These are phyloP conservation scores for Mucor sp. DNA, from an alignment of 371 early-diverging fungal genomes.

Conservation along the genomic window DNA sequence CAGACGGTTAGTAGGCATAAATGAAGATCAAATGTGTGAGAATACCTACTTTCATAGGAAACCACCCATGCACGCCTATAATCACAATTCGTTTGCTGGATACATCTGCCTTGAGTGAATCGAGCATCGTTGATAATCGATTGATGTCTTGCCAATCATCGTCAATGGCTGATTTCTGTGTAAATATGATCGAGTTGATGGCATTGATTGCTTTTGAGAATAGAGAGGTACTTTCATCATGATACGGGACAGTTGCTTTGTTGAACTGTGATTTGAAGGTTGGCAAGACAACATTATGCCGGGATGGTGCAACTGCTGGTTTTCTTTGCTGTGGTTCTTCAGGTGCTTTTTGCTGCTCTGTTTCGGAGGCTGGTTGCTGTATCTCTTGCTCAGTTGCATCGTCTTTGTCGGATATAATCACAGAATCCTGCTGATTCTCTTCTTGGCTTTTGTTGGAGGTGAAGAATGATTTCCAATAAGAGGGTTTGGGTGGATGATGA, in stretches of 20 bases:
- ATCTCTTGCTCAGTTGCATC: not conserved
- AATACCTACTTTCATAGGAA: slow-evolving; percentile 57
- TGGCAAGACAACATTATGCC: slow-evolving; percentile 26
- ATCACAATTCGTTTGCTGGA: slow-evolving; percentile 47
- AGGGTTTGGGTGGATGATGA: not conserved
- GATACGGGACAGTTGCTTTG: not conserved
- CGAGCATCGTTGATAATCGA: not conserved
- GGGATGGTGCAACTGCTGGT: not conserved
- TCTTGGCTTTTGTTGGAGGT: not conserved
- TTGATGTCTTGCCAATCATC: not conserved
- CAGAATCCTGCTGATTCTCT: slow-evolving; percentile 4
- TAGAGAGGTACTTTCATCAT: not conserved
- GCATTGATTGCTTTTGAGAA: slow-evolving; percentile 15
- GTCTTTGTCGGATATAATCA: slow-evolving; percentile 11
- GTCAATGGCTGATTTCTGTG: not conserved
- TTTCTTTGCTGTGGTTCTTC: not conserved
- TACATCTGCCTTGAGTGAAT: slow-evolving; percentile 10
- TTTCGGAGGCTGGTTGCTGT: not conserved
- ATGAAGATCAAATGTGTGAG: not conserved
- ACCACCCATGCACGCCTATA: slow-evolving; percentile 91
- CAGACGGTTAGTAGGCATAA: not conserved
- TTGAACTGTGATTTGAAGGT: slow-evolving; percentile 27
- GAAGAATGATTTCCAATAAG: slow-evolving; percentile 19
- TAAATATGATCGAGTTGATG: slow-evolving; percentile 11
- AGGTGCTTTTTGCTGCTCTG: not conserved